Base-by-base conservation (phyloP, 805 yeast genomes). In the Candida ulmi region DNA sequence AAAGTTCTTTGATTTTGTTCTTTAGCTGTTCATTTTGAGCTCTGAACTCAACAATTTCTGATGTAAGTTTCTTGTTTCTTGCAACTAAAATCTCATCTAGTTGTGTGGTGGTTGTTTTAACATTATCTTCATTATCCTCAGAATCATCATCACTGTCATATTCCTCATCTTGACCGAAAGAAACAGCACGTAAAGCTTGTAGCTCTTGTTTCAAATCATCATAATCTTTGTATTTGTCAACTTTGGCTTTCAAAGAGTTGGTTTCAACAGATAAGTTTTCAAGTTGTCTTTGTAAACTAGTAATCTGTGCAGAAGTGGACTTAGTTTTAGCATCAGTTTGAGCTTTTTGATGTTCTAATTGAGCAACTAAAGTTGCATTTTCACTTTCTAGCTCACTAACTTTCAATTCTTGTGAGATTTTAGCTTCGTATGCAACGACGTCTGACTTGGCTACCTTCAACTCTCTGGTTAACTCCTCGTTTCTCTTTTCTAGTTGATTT, bases 151-250 rank as follows among this genome's bases (percentile, higher is more conserved):
- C 60, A 7, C 51, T 59, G 9, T 54, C 63, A 23, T 51, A 62
- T 18, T 61, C 67, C 4, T 57, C 66, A 13, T 62, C 66, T 25
- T 63, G 64, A 47, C 90, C 90, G 61, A 88, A 83, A 51, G 85
- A 87, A 29, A 88, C 80, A 46, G 81, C 80, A 55, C 83, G 78
- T 44, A 88, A 58, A 19, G 88, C 74, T 16, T 72, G 74, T 47
- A 90, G 65, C 52, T 90, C 96, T 36, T 76, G 74, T 57, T 87
- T 88, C 35, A 88, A 57, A 45, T 86, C 88, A 38, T 84, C 88
- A 59, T 90, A 88, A 55, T 88, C 96, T 2, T 71, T 62, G 37
- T 78, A 75, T 25, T 65, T 58, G 3, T 64, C 63, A 33, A 83
- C 54, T 40, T 74, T 72, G 19, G 63, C 62, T 51, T 74, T 75